Conservation (phyloP, 2,329 filamentous ascomycete genomes). For the Emergomyces pasteurianus region DNA sequence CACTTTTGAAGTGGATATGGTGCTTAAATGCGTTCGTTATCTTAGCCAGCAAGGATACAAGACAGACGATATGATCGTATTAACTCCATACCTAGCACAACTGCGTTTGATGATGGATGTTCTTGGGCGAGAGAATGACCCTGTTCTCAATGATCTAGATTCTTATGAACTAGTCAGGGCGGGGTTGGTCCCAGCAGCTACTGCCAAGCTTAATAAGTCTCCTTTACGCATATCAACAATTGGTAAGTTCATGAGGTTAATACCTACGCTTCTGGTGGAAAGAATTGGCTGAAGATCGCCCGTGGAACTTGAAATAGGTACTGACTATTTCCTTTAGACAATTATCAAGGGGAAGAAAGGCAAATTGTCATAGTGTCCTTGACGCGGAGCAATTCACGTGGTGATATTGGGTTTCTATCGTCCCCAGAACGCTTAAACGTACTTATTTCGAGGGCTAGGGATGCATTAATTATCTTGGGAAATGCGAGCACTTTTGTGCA, state of each 20-base stretch:
- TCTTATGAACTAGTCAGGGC: conserved; percentile 49
- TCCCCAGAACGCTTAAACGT: conserved; percentile 59
- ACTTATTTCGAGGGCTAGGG: conserved; percentile 53
- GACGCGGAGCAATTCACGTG: conserved; percentile 50
- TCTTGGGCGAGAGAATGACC: conserved; percentile 48
- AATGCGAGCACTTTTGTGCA: conserved; percentile 55
- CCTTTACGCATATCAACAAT: conserved; percentile 55
- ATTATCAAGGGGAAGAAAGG: conserved; percentile 67
- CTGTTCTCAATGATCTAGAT: conserved; percentile 57
- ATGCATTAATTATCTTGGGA: conserved; percentile 56
- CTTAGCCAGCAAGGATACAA: conserved; percentile 60
- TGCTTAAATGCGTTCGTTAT: conserved; percentile 53
- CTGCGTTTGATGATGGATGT: conserved; percentile 38
- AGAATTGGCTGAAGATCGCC: too few species aligned
- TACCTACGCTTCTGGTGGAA: not conserved
- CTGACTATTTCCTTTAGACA: conserved; percentile 40
- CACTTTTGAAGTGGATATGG: conserved; percentile 52
- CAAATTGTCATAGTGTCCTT: conserved; percentile 59
- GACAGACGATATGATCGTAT: conserved; percentile 51
- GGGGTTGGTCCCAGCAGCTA: conserved; percentile 46
- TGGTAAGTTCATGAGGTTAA: conserved; percentile 35
- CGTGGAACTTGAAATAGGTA: not conserved
- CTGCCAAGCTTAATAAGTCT: conserved; percentile 40
- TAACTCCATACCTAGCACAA: conserved; percentile 51
- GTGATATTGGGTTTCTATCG: conserved; percentile 60